phyloP scores from a whole-genome alignment of 495 filamentous ascomycete genomes.

The Chaetomidium leptoderma region DNA sequence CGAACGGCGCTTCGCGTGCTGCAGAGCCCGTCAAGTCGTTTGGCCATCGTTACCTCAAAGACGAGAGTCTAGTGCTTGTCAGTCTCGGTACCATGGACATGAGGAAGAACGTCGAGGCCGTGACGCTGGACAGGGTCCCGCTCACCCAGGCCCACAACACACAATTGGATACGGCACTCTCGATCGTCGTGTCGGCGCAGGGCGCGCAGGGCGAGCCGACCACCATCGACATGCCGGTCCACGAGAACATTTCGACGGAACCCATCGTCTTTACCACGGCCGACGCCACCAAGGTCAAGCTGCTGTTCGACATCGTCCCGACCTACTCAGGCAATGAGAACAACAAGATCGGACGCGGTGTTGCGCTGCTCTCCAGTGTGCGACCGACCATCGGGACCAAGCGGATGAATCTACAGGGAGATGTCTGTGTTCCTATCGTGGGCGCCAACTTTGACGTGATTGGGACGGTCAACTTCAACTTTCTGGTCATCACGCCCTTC shows the following conservation, averaged over 20 bases:
- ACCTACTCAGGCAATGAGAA: slow-evolving; percentile 91
- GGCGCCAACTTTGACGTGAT: slow-evolving; percentile 81
- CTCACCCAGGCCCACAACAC: slow-evolving; percentile 83
- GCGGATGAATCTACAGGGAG: slow-evolving; percentile 85
- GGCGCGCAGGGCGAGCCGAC: slow-evolving; percentile 82
- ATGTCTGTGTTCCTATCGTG: slow-evolving; percentile 86
- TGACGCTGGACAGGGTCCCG: slow-evolving; percentile 85
- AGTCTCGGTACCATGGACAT: slow-evolving; percentile 92
- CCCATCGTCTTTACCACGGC: slow-evolving; percentile 81
- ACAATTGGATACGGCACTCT: slow-evolving; percentile 88
- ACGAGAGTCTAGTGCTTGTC: slow-evolving; percentile 84
- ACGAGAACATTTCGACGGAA: slow-evolving; percentile 89
- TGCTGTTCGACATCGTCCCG: slow-evolving; percentile 94
- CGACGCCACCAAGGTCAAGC: slow-evolving; percentile 75
- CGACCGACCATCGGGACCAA: slow-evolving; percentile 71
- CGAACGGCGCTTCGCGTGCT: slow-evolving; percentile 36
- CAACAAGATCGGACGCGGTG: slow-evolving; percentile 82
- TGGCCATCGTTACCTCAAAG: slow-evolving; percentile 89
- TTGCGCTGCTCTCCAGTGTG: slow-evolving; percentile 81
- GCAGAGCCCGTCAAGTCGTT: slow-evolving; percentile 86
- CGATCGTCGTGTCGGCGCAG: slow-evolving; percentile 83
- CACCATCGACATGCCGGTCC: slow-evolving; percentile 85
- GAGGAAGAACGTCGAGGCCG: slow-evolving; percentile 71
- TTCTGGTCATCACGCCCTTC: slow-evolving; percentile 91
- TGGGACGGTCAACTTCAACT: slow-evolving; percentile 93